Base-by-base conservation (phyloP, 1,139 yeast genomes). In the Pichia sp. region DNA sequence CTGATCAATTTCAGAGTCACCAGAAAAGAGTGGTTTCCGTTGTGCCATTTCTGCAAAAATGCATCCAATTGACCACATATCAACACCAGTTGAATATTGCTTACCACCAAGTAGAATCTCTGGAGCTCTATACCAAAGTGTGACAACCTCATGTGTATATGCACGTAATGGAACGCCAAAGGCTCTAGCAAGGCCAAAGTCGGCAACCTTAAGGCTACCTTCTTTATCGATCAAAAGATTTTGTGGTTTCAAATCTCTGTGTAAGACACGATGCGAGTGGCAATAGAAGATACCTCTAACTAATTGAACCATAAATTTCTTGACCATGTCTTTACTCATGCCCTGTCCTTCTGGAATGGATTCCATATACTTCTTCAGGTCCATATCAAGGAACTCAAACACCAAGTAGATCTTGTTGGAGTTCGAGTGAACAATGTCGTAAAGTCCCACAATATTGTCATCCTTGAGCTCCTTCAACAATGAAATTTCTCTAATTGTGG, bases 21-120 rank as follows among this genome's bases (percentile, higher is more conserved):
- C 99, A 2, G 97, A 94, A 64, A 91, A 91, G 35, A 91, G 63
- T 9, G 99, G 97, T 60, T 86, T 86, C 45, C 98, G 72, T 55
- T 88, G 86, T 50, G 93, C 91, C 97, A 91, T 88, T 60, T 91
- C 99, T 6, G 97, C 98, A 63, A 93, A 91, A 40, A 91, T 91
- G 60, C 97, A 88, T 17, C 99, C 99, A 41, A 87, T 85, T 14
- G 96, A 85, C 99, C 99, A 91, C 81, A 93, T 87, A 59, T 91
- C 99, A 34, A 91, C 97, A 20, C 97, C 97, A 0, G 97, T 91
- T 34, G 96, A 85, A 61, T 91, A 91, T 60, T 91, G 97, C 49
- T 94, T 86, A 18, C 97, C 96, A 22, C 99, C 99, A 27, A 91
- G 69, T 46, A 91, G 67, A 42, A 91, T 86, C 58, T 91, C 99